Evolutionary conservation across 2,329 filamentous ascomycete species (phyloP), one percentile per base, ranked within the genome.

Genomic region (Endothia cerciana): DNA sequence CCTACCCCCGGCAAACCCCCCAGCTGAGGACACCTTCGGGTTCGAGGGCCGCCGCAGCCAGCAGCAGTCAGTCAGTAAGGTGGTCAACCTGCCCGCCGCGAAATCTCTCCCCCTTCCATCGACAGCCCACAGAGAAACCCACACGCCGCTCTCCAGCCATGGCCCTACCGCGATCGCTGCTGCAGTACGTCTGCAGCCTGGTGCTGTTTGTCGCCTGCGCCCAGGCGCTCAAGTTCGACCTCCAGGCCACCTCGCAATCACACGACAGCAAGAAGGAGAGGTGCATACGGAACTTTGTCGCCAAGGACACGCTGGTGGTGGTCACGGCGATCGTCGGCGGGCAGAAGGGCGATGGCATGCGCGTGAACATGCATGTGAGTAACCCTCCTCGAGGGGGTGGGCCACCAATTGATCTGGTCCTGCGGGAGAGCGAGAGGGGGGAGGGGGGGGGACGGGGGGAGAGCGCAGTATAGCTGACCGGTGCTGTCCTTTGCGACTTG

Each of bases 211-310:
- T 84, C 70, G 80, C 82, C 67, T 81, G 81, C 70, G 80, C 82
- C 70, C 79, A 84, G 71, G 93, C 93, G 67, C 88, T 99, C 74
- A 97, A 97, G 83, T 97, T 99, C 85, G 95, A 99, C 74, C 87
- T 99, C 68, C 80, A 87, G 73, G 92, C 93, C 55, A 85, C 89
- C 70, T 79, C 81, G 62, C 78, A 80, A 66, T 68, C 66, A 63
- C 83, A 86, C 77, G 88, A 90, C 73, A 82, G 83, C 69, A 88
- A 85, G 74, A 87, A 89, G 75, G 91, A 94, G 81, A 87, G 94
- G 82, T 99, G 95, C 82, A 91, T 99, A 78, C 89, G 94, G 77
- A 99, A 99, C 83, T 99, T 97, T 78, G 94, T 97, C 71, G 86
- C 88, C 68, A 91, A 89, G 80, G 93, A 97, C 76, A 97, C 95